These are phyloP conservation scores for Spathaspora sp. DNA, from an alignment of 1,139 yeast species.

Conservation along the genomic window DNA sequence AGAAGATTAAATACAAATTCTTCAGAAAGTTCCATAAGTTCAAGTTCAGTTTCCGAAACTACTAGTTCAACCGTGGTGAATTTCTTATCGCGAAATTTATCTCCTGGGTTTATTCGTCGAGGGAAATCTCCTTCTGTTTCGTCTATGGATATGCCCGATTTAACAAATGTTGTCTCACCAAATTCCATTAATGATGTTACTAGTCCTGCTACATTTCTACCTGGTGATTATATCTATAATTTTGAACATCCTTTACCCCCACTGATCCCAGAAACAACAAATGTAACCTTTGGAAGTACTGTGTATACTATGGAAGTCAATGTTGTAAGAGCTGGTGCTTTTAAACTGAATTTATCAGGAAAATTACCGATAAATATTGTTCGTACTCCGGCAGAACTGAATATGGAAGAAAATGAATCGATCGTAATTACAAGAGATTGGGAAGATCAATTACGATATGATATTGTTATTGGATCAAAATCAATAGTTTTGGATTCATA, in stretches of 20 bases:
- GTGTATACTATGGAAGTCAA: slow-evolving; percentile 65
- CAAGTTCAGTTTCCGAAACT: slow-evolving; percentile 6
- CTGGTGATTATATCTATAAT: slow-evolving; percentile 90
- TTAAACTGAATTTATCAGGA: slow-evolving; percentile 72
- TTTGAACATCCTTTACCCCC: slow-evolving; percentile 88
- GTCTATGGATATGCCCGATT: slow-evolving; percentile 21
- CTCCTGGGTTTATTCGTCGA: slow-evolving; percentile 38
- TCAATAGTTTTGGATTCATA: slow-evolving; percentile 80
- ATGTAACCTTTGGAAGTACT: slow-evolving; percentile 81
- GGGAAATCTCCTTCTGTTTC: slow-evolving; percentile 36
- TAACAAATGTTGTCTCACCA: slow-evolving; percentile 11
- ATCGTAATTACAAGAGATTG: slow-evolving; percentile 87
- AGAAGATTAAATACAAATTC: neutral
- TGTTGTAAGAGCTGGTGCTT: slow-evolving; percentile 78
- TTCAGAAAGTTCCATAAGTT: slow-evolving; percentile 7
- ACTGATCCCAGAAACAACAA: slow-evolving; percentile 76
- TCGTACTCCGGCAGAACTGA: slow-evolving; percentile 74
- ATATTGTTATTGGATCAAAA: slow-evolving; percentile 86
- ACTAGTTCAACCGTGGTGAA: slow-evolving; percentile 14
- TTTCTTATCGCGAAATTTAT: slow-evolving; percentile 29
- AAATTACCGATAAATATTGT: slow-evolving; percentile 64
- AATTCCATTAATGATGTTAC: slow-evolving; percentile 16
- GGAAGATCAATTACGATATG: slow-evolving; percentile 90
- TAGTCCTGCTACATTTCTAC: slow-evolving; percentile 42
- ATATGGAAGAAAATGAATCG: slow-evolving; percentile 89